Evolutionary conservation across 768 basidiomycete genomes (phyloP), one percentile per base, ranked within the genome.

Genomic region (Neoboletus subvelutipes): DNA sequence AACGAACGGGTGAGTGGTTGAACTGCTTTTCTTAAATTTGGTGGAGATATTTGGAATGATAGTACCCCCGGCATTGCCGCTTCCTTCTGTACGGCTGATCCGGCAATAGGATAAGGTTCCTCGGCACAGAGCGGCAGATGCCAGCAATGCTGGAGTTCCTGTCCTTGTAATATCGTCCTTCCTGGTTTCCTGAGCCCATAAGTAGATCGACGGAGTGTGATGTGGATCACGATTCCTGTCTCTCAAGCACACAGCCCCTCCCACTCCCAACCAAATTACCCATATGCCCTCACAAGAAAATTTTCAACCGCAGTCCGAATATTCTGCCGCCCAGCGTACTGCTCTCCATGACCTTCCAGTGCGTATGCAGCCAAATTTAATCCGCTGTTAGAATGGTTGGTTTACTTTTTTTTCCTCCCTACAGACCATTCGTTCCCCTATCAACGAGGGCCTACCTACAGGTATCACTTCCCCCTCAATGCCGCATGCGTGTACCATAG

Each of bases 21-120:
- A 22, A 22, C 5, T 20, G 4, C 3, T 41, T 6, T 26, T 45
- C 17, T 12, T 17, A 17, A 5, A 45, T 45, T 26, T 26, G 2
- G 41, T 42, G 9, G 9, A n/a, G n/a, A 10, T 18, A 10, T n/a
- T 39, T 9, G 22, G 41, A 15, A n/a, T n/a, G 18, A n/a, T 10
- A n/a, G 37, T 18, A 33, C 46, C 31, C 3, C n/a, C 57, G 28
- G 57, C 37, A 34, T 47, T 20, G 13, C 15, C 13, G 45, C 9
- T 28, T 18, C 3, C n/a, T 4, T 31, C 22, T 11, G 12, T n/a
- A 18, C 33, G 22, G 45, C 36, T 20, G 40, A 37, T 22, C 29
- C 57, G 50, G 64, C 57, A 56, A 31, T 43, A 4, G 31, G 1
- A 45, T 52, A 54, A 57, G 55, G 64, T 67, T 57, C 29, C 40